Base-by-base conservation (phyloP, 208 protist genomes). In the Willaertia magna region DNA sequence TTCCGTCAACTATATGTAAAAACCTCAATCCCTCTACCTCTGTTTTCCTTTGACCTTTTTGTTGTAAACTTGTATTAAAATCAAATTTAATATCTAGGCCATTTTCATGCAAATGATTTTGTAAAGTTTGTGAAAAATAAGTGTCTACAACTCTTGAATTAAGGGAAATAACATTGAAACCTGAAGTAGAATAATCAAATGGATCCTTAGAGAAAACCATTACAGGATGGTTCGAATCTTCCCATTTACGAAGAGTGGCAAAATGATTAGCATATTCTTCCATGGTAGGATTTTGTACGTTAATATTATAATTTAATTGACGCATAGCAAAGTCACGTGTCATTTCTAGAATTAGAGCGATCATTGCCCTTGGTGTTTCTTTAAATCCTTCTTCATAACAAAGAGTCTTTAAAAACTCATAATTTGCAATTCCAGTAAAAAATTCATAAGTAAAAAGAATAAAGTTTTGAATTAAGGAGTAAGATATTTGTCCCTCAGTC, bases 71-170 rank as follows among this genome's bases (percentile, higher is more conserved):
- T 47, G 2, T 30, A n/a, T 48, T 30, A 55, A 88, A 75, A 34
- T 85, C 20, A 30, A 87, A 74, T 26, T 67, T 78, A 4, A 74
- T 34, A 51, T 88, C 55, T 20, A 83, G 9, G n/a, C 46, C 42
- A 49, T 84, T n/a, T 30, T 46, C 4, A 43, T 86, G 85, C 0
- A 87, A 16, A 4, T 51, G 6, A 20, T 49, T 6, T 40, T 18
- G 14, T 34, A 51, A 26, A 11, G 18, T 40, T 39, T 81, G 22
- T 9, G 22, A 6, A 1, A 81, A 42, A 43, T 51, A 81, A 30
- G 11, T 26, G 34, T 81, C 34, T n/a, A 81, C 22, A 2, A 20
- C 48, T 34, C 4, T 14, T 51, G 26, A 43, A 49, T 51, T 26
- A 0, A 51, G 16, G 14, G 43, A 39, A 51, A 81, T 81, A 1